phyloP scores from a whole-genome alignment of 257 asterid genomes.

The Nicotiana obtusifolia region DNA sequence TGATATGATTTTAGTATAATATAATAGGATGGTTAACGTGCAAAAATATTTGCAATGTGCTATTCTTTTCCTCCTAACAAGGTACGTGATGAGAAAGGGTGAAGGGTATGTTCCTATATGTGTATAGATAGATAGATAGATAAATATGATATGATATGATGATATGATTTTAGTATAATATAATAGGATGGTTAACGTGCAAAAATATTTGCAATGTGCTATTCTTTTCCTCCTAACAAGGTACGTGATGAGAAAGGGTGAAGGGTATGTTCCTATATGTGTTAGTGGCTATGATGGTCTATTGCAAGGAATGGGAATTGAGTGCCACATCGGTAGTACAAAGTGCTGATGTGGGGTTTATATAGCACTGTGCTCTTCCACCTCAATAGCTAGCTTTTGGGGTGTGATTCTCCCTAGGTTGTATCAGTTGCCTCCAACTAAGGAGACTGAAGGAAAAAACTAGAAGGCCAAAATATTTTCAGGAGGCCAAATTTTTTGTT shows the following conservation, averaged over 20 bases:
- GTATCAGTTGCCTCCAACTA: neutral
- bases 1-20: too few relatives aligned
- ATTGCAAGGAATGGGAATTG: too few relatives aligned
- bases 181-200: too few relatives aligned
- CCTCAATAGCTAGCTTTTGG: too few relatives aligned
- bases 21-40: too few relatives aligned
- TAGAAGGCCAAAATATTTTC: neutral
- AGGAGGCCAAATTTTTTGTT: neutral
- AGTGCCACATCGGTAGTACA: too few relatives aligned
- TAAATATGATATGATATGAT: too few relatives aligned
- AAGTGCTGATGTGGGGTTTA: too few relatives aligned
- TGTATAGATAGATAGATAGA: too few relatives aligned
- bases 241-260: neutral
- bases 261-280: neutral
- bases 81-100: neutral
- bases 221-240: neutral
- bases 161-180: too few relatives aligned
- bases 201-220: neutral
- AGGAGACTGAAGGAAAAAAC: neutral
- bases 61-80: neutral
- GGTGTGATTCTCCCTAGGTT: too few relatives aligned
- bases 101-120: neutral
- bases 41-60: neutral
- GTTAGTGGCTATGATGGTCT: neutral
- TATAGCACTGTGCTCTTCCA: too few relatives aligned